phyloP scores from a whole-genome alignment of 441 rosid species.

The Arabidopsis lyrata region DNA sequence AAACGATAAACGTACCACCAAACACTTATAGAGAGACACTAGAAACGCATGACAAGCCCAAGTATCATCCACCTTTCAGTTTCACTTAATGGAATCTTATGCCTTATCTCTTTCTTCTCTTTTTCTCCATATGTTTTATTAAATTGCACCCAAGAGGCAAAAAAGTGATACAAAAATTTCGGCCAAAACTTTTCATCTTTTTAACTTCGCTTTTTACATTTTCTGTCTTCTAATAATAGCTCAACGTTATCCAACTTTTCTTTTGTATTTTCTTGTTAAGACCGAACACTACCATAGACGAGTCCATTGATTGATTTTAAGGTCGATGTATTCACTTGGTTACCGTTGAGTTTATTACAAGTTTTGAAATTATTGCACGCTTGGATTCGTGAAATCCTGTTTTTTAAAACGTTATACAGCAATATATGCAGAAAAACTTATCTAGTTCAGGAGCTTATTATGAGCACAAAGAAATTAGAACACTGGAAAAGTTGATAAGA shows the following conservation, averaged over 20 bases:
- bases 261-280: not conserved
- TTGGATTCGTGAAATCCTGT: not conserved
- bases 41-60: constrained; percentile 45
- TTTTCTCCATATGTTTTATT: constrained; percentile 21
- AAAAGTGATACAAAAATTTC: constrained; percentile 7
- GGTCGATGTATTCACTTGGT: not conserved
- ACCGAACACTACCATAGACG: constrained; percentile 19
- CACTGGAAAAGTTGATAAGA: not conserved
- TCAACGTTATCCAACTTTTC: not conserved
- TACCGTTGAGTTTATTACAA: not conserved
- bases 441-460: not conserved
- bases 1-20: constrained; percentile 45
- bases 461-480: constrained; percentile 1
- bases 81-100: constrained; percentile 46
- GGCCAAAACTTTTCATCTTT: constrained; percentile 33
- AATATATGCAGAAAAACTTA: not conserved
- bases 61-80: constrained; percentile 41
- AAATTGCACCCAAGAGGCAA: constrained; percentile 22
- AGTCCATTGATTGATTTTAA: not conserved
- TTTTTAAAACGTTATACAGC: not conserved
- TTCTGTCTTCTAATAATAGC: constrained; percentile 16
- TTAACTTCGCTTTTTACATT: constrained; percentile 2
- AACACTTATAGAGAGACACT: constrained; percentile 39
- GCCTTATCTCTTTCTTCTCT: constrained; percentile 40
- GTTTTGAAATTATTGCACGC: not conserved